Conservation (phyloP, 768 basidiomycete species). For the Amanita rubescens region DNA sequence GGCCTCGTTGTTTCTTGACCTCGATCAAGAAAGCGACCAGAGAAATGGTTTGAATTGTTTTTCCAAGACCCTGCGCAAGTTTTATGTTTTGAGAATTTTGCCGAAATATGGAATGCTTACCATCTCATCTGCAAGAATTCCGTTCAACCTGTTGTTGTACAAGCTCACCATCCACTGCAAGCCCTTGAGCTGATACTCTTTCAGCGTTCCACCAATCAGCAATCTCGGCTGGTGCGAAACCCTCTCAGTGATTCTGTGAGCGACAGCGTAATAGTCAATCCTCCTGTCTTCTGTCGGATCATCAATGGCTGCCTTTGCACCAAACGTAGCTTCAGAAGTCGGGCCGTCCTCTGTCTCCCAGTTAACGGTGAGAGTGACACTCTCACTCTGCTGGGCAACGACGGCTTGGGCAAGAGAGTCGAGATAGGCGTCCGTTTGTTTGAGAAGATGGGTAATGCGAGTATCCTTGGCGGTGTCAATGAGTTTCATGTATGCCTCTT, state of each 20-base stretch:
- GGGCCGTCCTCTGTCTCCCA: slow-evolving; percentile 67
- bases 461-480: slow-evolving; percentile 99
- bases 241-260: slow-evolving; percentile 87
- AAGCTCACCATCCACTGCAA: slow-evolving; percentile 98
- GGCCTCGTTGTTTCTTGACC: slow-evolving; percentile 81
- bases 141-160: slow-evolving; percentile 94
- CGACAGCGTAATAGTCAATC: slow-evolving; percentile 95
- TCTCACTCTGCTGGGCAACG: slow-evolving; percentile 81
- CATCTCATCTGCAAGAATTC: slow-evolving; percentile 95
- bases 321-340: slow-evolving; percentile 84
- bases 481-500: slow-evolving; percentile 99
- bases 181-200: slow-evolving; percentile 93
- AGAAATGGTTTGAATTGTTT: slow-evolving; percentile 93
- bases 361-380: slow-evolving; percentile 22
- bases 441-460: slow-evolving; percentile 91
- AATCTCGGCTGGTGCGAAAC: slow-evolving; percentile 65
- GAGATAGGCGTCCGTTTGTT: slow-evolving; percentile 91
- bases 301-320: slow-evolving; percentile 67
- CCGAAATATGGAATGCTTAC: slow-evolving; percentile 26
- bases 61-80: slow-evolving; percentile 73
- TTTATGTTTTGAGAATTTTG: slow-evolving; percentile 8
- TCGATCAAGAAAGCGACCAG: slow-evolving; percentile 95
- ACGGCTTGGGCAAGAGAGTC: slow-evolving; percentile 95
- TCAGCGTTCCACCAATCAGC: slow-evolving; percentile 81
- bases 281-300: slow-evolving; percentile 56